phyloP scores from a whole-genome alignment of 2,329 filamentous ascomycete genomes.

The Fusarium foetens region DNA sequence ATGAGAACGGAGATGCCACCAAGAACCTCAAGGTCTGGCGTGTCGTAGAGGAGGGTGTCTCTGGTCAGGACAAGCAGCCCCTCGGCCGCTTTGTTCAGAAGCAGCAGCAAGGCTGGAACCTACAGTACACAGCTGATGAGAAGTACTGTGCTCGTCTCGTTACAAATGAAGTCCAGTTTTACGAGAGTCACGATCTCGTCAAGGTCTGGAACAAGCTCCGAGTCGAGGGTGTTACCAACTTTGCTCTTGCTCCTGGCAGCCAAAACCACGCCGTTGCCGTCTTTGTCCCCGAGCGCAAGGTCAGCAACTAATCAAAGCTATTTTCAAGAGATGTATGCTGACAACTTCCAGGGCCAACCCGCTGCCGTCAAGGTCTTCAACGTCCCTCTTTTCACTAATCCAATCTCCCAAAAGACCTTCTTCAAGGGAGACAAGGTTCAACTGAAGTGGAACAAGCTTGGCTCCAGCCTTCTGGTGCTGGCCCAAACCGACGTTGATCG shows the following conservation, averaged over 20 bases:
- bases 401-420: constrained; percentile 97
- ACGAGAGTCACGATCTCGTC: constrained; percentile 84
- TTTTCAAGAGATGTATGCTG: constrained; percentile 7
- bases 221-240: constrained; percentile 89
- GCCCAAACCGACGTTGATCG: constrained; percentile 98
- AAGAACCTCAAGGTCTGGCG: constrained; percentile 99
- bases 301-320: constrained; percentile 49
- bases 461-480: constrained; percentile 91
- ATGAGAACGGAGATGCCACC: constrained; percentile 89
- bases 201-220: constrained; percentile 96
- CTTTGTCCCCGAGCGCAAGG: constrained; percentile 96
- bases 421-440: constrained; percentile 99
- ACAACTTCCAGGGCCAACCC: constrained; percentile 77
- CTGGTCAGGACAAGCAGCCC: constrained; percentile 73
- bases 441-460: constrained; percentile 95
- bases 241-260: constrained; percentile 83
- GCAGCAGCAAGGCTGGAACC: constrained; percentile 93
- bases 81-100: constrained; percentile 95
- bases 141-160: constrained; percentile 91
- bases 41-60: constrained; percentile 75
- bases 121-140: constrained; percentile 96
- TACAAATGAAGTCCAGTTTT: constrained; percentile 98
- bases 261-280: constrained; percentile 92
- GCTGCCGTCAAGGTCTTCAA: constrained; percentile 95
- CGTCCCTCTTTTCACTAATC: constrained; percentile 83